A percentile compares a stretch with the other conserved stretches of the same genome.
Conservation (phyloP, 805 yeast species). For the Metschnikowia similis region DNA sequence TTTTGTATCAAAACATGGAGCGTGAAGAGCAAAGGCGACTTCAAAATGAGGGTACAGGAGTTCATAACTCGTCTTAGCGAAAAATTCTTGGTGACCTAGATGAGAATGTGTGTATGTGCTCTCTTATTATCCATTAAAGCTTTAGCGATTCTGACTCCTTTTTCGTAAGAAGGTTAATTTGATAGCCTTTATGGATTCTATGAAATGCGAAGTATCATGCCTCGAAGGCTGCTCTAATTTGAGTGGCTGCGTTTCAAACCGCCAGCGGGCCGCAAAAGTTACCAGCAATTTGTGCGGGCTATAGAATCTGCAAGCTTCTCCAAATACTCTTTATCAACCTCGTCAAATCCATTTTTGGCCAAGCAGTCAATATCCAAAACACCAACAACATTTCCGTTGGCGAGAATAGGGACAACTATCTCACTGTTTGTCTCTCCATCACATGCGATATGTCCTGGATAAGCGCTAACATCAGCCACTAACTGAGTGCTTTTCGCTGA, state of each 20-base stretch:
- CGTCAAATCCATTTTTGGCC: slow-evolving; percentile 60
- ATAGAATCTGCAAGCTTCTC: slow-evolving; percentile 49
- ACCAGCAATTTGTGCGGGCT: slow-evolving; percentile 8
- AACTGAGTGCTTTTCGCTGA: slow-evolving; percentile 54
- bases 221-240: not conserved
- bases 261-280: not conserved
- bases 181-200: not conserved
- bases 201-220: not conserved
- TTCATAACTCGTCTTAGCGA: not conserved
- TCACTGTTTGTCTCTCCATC: slow-evolving; percentile 94
- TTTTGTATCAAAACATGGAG: slow-evolving; percentile 56
- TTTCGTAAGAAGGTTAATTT: not conserved
- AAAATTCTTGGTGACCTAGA: not conserved
- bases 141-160: not conserved
- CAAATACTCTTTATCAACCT: slow-evolving; percentile 52
- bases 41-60: not conserved
- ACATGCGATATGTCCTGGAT: slow-evolving; percentile 94
- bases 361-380: slow-evolving; percentile 87
- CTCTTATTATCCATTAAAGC: not conserved
- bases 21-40: slow-evolving; percentile 50
- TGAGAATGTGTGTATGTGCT: not conserved
- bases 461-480: slow-evolving; percentile 71
- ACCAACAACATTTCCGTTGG: slow-evolving; percentile 49
- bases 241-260: not conserved
- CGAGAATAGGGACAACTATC: slow-evolving; percentile 77